phyloP scores from a whole-genome alignment of 495 filamentous ascomycete species.

The Jackrogersella minutella region DNA sequence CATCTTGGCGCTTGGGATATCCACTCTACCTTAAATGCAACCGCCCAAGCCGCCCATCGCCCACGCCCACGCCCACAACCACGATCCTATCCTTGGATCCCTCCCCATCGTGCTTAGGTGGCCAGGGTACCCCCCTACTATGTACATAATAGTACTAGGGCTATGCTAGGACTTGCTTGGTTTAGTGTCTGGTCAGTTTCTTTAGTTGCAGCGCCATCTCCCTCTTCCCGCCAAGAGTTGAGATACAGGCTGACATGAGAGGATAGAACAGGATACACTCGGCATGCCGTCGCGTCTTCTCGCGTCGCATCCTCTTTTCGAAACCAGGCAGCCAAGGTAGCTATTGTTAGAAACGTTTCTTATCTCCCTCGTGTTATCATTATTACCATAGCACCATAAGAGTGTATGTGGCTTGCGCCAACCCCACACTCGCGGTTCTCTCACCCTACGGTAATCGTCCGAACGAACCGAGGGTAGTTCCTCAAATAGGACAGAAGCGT shows the following conservation, averaged over 20 bases:
- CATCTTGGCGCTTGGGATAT: constrained; percentile 34
- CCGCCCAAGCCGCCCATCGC: constrained; percentile 39
- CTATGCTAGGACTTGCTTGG: constrained; percentile 13
- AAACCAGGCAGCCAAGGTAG: neutral
- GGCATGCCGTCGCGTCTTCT: constrained; percentile 36
- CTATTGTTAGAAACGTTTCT: constrained; percentile 11
- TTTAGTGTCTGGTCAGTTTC: constrained; percentile 18
- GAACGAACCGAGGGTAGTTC: constrained; percentile 32
- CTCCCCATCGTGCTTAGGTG: constrained; percentile 11
- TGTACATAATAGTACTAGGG: no score
- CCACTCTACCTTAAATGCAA: constrained; percentile 44
- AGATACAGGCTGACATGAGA: constrained; percentile 26
- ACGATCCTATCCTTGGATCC: constrained; percentile 36
- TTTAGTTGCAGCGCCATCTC: constrained; percentile 14
- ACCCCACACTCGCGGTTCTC: constrained; percentile 27
- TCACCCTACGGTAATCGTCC: constrained; percentile 13
- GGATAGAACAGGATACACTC: constrained; percentile 21
- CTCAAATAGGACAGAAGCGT: constrained; percentile 19
- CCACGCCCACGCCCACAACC: constrained; percentile 21
- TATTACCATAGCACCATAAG: no score
- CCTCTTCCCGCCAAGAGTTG: neutral
- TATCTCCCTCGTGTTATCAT: constrained; percentile 40
- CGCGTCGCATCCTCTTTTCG: constrained; percentile 32
- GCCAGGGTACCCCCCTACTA: constrained; percentile 1
- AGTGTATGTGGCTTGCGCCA: constrained; percentile 43